Evolutionary conservation across 1,284 basidiomycete species (phyloP), one percentile per base, ranked within the genome.

Genomic region (Marasmius fiardii): DNA sequence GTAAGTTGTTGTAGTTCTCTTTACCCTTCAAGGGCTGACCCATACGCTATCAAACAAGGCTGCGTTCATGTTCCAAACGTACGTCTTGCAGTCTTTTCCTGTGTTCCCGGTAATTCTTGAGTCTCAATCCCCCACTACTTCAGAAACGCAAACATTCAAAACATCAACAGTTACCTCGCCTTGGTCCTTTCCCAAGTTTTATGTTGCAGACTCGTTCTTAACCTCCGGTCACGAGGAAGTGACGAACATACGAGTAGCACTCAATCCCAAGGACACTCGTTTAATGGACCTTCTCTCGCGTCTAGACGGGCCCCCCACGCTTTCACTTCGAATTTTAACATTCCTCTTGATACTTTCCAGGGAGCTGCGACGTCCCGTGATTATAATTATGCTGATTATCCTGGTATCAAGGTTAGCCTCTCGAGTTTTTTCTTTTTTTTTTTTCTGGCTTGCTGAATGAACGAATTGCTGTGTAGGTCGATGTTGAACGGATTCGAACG

Each of bases 111-210:
- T 16, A 48, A 21, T 34, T 8, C 51, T 21, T 28, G 50, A 28
- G 45, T 35, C 20, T 43, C 53, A 26, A 55, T 50, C 26, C 39
- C 50, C 53, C 34, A 55, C n/a, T n/a, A n/a, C n/a, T n/a, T n/a
- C 20, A 50, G 23, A 10, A 41, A 55, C n/a, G 31, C 20, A 2
- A 55, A 55, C 44, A 55, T 55, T 26, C 53, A 55, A 43, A 55
- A 55, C 24, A 55, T 55, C 34, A 55, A 55, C 21, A 39, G 53
- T 55, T 57, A 48, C 55, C 55, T 57, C n/a, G 55, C 55, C 10
- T 51, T 57, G 20, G 43, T 57, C 43, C 35, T 57, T 14, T 49
- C 55, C 10, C 55, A 57, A 53, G 51, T 57, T 6, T 45, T 57
- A 16, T 57, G 55, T 24, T 57, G 55, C 44, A 52, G 55, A 18